Evolutionary conservation across 805 yeast genomes (phyloP), one percentile per base, ranked within the genome.

Genomic region (Suhomyces xylopsoci): DNA sequence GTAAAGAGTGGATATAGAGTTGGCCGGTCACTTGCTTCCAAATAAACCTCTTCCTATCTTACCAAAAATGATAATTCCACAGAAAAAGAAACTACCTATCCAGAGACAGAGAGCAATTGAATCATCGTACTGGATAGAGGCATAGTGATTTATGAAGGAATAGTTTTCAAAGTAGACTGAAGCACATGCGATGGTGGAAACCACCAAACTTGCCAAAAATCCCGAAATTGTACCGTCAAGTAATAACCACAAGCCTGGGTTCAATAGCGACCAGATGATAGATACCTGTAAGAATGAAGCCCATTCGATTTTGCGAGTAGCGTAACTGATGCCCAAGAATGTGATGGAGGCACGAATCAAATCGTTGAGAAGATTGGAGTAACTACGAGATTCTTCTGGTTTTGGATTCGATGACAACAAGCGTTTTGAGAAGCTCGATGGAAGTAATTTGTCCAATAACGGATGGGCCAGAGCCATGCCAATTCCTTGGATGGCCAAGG

Each of bases 231-330:
- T 79, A 1, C 86, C 84, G 62, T 85, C 90, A 49, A 85, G 74
- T 48, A 84, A 69, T 49, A 81, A 62, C 91, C 93, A 87, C 30
- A 87, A 70, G 5, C 87, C 80, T 0, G 87, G 80, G 66, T 84
- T 85, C 51, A 85, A 69, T 20, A 82, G 66, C 10, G 82, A 72
- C 87, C 90, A 86, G 3, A 84, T 76, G 44, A 81, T 68, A 3
- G 87, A 77, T 10, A 87, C 85, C 61, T 88, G 91, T 43, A 83
- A 68, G 17, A 84, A 77, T 0, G 87, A 79, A 47, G 77, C 69
- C 93, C 93, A 87, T 59, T 84, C 86, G 38, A 85, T 73, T 57
- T 81, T 83, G 58, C 88, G 78, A 32, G 88, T 78, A 22, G 90
- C 90, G 61, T 83, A 87, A 4, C 84, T 78, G 34, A 88, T 80